These are phyloP conservation scores for Moesziomyces sp. DNA, from an alignment of 1,284 basidiomycete species.

Conservation along the genomic window DNA sequence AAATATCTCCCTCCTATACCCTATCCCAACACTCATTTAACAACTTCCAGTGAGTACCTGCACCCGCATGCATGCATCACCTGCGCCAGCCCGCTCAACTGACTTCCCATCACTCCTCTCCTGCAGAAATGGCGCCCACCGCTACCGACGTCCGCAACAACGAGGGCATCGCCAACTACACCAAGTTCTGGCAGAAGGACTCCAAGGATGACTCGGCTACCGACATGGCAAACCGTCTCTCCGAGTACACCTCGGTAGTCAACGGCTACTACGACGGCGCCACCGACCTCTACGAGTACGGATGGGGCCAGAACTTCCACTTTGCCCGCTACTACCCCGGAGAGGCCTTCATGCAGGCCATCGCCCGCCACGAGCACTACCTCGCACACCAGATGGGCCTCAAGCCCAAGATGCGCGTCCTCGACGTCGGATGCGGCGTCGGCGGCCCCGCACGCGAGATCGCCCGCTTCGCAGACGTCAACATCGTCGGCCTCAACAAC, in stretches of 20 bases:
- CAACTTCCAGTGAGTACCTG: neutral
- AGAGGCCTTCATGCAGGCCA: constrained; percentile 81
- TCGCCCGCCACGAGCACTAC: constrained; percentile 98
- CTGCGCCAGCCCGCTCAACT: neutral
- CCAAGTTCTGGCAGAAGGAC: constrained; percentile 92
- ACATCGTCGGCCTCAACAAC: constrained; percentile 92
- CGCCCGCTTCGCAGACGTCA: constrained; percentile 86
- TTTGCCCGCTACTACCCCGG: constrained; percentile 98
- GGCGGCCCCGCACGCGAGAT: constrained; percentile 97
- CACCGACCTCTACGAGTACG: constrained; percentile 96
- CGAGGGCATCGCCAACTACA: constrained; percentile 88
- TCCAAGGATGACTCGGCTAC: constrained; percentile 76
- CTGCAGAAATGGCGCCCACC: constrained; percentile 44
- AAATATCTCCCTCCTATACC: no score
- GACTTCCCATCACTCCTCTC: neutral
- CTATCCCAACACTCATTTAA: neutral
- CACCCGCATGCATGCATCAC: no score
- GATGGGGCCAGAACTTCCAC: constrained; percentile 93
- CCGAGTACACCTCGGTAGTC: constrained; percentile 90
- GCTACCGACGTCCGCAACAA: constrained; percentile 79
- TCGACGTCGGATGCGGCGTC: constrained; percentile 98
- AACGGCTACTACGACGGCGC: constrained; percentile 98
- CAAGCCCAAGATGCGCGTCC: constrained; percentile 89
- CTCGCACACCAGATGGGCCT: constrained; percentile 75
- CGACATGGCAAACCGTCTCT: constrained; percentile 81